A percentile compares a stretch with the other conserved stretches of the same genome.
Evolutionary conservation across 2,329 filamentous ascomycete genomes (phyloP).

Genomic region (Diaporthe destruens): DNA sequence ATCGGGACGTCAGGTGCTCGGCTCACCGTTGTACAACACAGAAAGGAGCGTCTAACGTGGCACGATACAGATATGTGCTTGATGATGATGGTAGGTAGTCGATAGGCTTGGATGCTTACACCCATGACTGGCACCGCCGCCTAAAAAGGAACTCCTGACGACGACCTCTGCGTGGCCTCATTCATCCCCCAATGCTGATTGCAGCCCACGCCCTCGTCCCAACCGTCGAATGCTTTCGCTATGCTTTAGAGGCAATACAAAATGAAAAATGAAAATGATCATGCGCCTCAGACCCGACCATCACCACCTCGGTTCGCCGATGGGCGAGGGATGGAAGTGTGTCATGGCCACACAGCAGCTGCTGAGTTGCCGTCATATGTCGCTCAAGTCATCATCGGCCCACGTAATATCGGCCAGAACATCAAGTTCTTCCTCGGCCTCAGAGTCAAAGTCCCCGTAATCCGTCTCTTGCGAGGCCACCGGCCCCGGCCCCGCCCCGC

Average conservation of each 20-base stretch:
- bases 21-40: background rate
- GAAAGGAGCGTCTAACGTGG: background rate
- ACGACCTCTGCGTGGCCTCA: background rate
- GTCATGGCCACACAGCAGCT: background rate
- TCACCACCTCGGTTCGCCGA: background rate
- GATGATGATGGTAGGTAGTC: background rate
- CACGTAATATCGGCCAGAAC: constrained; percentile 22
- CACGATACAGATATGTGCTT: background rate
- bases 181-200: background rate
- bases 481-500: constrained; percentile 4
- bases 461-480: constrained; percentile 49
- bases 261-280: background rate
- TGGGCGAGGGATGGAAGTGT: background rate
- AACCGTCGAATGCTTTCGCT: background rate
- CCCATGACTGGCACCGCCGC: background rate
- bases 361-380: constrained; percentile 23
- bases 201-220: background rate
- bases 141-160: background rate
- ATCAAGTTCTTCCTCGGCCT: constrained; percentile 29
- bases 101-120: background rate
- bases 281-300: background rate
- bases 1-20: background rate
- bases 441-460: constrained; percentile 46
- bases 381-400: constrained; percentile 36
- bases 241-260: background rate